Base-by-base conservation (phyloP, 1,139 yeast species). In the Hemisphaericaspora lyxosophila region DNA sequence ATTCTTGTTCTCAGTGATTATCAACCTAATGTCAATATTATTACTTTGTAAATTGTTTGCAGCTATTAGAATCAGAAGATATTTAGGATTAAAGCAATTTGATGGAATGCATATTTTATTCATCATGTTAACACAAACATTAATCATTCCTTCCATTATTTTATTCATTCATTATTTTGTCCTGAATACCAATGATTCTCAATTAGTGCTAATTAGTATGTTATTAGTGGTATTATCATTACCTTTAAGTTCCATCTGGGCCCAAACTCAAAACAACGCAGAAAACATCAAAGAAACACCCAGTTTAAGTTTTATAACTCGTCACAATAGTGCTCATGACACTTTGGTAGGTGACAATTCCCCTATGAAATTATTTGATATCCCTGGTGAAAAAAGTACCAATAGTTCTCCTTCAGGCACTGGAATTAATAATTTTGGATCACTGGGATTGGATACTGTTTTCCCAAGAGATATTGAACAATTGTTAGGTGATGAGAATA, bases 161-260 rank as follows among this genome's bases (percentile, higher is more conserved):
- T 71, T 78, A n/a, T 70, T 85, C 30, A 50, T 79, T 26, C 74
- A 78, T 36, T 79, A 78, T 45, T 40, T 50, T 14, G 38, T 42
- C 5, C 40, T 46, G 7, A 38, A 42, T 24, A 42, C 40, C 30
- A 26, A 32, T 9, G 39, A 34, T 12, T 51, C 59, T 14, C 45
- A 50, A 13, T 44, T 59, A 11, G 39, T 49, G 5, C 53, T 59
- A 31, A 45, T 65, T 9, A 57, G 66, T 35, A 42, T 59, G 14
- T 48, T 68, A 13, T 40, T 70, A 4, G 60, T 65, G 11, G 84
- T 84, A 0, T 55, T 86, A 24, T 83, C 89, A 7, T 66, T 89
- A 39, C 97, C 97, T 1, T 62, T 89, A 35, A 80, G 95, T 0
- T 80, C 96, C 0, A 75, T 88, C 73, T 89, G 97, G 97, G 95